A percentile compares a stretch with the other conserved stretches of the same genome.
phyloP scores from a whole-genome alignment of 2,329 filamentous ascomycete species.

The Colletotrichum sp. region DNA sequence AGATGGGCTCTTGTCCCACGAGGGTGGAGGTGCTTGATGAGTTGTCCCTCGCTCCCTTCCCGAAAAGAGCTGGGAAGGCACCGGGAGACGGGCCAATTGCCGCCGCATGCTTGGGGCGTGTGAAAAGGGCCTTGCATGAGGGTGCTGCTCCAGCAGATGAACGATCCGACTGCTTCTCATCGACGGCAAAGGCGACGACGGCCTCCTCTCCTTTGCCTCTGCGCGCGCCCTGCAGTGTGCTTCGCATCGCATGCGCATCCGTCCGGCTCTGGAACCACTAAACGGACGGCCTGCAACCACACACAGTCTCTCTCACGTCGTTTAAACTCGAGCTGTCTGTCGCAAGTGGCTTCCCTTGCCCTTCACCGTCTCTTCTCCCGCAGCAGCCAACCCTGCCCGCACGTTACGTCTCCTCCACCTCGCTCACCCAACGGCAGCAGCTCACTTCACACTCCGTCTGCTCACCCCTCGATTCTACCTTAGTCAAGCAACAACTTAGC shows the following conservation, averaged over 20 bases:
- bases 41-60: conserved; percentile 20
- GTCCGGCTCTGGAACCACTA: background rate
- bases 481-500: background rate
- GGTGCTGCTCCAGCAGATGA: background rate
- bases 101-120: conserved; percentile 15
- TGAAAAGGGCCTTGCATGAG: conserved; percentile 1
- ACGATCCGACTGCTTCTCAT: background rate
- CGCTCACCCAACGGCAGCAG: background rate
- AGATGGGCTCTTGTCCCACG: background rate
- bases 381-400: background rate
- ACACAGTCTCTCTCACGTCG: background rate
- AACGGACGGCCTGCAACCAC: background rate
- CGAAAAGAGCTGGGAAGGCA: conserved; percentile 13
- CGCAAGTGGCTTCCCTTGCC: background rate
- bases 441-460: background rate
- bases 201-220: background rate
- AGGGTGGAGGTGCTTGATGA: conserved; percentile 20
- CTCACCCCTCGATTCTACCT: background rate
- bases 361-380: conserved; percentile 2
- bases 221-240: background rate
- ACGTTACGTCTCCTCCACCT: background rate
- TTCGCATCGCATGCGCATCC: background rate
- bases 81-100: conserved; percentile 16
- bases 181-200: background rate
- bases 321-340: background rate